Conservation (phyloP, 306 rosid species). For the Medicago lupulina region DNA sequence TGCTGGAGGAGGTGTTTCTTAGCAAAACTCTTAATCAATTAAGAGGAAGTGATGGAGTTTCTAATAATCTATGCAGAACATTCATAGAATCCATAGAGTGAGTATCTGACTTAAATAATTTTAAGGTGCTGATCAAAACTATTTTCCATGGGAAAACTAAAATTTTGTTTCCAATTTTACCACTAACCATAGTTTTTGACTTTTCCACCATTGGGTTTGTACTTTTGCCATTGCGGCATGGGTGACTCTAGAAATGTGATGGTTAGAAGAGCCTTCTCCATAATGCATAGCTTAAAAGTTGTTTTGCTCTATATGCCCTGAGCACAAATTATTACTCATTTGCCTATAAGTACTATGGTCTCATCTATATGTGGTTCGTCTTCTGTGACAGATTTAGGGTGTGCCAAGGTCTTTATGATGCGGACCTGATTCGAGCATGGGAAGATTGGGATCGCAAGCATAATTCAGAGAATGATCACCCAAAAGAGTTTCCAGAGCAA, state of each 20-base stretch:
- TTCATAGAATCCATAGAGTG: slow-evolving; percentile 84
- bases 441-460: slow-evolving; percentile 76
- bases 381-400: slow-evolving; percentile 65
- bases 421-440: slow-evolving; percentile 76
- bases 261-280: background rate
- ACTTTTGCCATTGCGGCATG: slow-evolving; percentile 19
- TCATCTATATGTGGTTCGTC: slow-evolving; percentile 42
- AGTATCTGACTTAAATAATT: slow-evolving; percentile 41
- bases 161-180: slow-evolving; percentile 19
- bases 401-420: slow-evolving; percentile 83
- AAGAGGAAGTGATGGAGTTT: slow-evolving; percentile 54
- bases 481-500: slow-evolving; percentile 73
- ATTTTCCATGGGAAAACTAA: slow-evolving; percentile 13
- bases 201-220: slow-evolving; percentile 2
- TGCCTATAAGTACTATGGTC: slow-evolving; percentile 23
- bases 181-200: background rate
- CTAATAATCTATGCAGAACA: slow-evolving; percentile 62
- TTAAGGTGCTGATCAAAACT: slow-evolving; percentile 28
- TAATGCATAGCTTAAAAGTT: background rate
- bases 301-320: background rate
- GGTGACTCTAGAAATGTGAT: slow-evolving; percentile 26
- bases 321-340: slow-evolving; percentile 21
- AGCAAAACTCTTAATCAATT: slow-evolving; percentile 81
- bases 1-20: slow-evolving; percentile 92
- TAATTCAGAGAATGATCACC: slow-evolving; percentile 90